These are phyloP conservation scores for Epicoccum sorghinum DNA, from an alignment of 2,329 filamentous ascomycete genomes.

Conservation along the genomic window DNA sequence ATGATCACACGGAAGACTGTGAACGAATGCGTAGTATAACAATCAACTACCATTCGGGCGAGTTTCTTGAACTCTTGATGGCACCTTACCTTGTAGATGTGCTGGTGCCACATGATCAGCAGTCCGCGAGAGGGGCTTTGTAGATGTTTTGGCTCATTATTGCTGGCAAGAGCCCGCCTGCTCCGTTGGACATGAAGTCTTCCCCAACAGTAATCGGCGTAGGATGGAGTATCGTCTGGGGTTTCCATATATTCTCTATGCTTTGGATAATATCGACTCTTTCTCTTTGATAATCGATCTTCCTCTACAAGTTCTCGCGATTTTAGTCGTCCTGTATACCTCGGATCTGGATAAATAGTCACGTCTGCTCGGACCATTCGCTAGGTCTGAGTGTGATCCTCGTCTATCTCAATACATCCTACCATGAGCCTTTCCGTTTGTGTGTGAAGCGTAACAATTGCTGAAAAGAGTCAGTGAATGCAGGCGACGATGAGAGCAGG, in stretches of 20 bases:
- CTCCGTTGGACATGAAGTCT: slow-evolving; percentile 1
- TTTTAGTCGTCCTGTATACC: background rate
- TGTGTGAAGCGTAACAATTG: too few species aligned
- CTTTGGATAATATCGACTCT: background rate
- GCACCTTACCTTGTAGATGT: slow-evolving; percentile 29
- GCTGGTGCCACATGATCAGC: background rate
- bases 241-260: background rate
- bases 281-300: background rate
- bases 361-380: background rate
- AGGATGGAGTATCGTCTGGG: background rate
- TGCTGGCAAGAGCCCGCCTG: slow-evolving; percentile 10
- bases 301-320: background rate
- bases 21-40: background rate
- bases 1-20: slow-evolving; percentile 1
- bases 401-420: too few species aligned
- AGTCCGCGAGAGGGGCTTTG: background rate
- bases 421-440: too few species aligned
- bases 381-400: too few species aligned
- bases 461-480: background rate
- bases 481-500: background rate
- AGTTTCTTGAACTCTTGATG: background rate
- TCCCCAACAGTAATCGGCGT: background rate
- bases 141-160: slow-evolving; percentile 16
- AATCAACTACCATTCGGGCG: background rate
- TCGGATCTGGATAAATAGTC: background rate